Conservation (phyloP, 2,329 filamentous ascomycete species). For the Grosmannia serpens region DNA sequence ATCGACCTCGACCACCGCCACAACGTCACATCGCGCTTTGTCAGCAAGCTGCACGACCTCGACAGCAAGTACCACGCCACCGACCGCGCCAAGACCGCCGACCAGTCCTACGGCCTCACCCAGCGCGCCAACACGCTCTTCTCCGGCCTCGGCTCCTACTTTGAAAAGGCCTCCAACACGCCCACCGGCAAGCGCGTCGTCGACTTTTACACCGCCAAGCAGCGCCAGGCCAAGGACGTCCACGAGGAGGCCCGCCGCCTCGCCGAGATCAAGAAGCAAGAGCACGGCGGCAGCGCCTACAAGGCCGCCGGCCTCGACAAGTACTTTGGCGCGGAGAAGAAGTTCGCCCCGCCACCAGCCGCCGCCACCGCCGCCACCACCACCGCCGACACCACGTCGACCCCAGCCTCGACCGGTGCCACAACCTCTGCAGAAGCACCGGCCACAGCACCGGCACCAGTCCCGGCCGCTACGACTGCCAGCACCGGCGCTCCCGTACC, state of each 20-base stretch:
- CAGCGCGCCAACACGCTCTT: conserved; percentile 55
- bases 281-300: conserved; percentile 46
- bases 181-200: conserved; percentile 82
- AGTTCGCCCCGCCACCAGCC: neutral
- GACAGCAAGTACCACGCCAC: conserved; percentile 80
- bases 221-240: conserved; percentile 87
- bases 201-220: conserved; percentile 73
- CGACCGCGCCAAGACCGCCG: conserved; percentile 73
- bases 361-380: neutral
- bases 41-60: conserved; percentile 61
- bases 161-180: conserved; percentile 81
- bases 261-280: conserved; percentile 72
- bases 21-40: conserved; percentile 72
- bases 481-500: neutral
- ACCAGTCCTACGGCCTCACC: conserved; percentile 73
- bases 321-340: conserved; percentile 35
- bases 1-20: conserved; percentile 86
- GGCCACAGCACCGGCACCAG: neutral
- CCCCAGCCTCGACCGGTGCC: neutral
- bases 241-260: conserved; percentile 83
- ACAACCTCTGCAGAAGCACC: neutral
- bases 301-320: conserved; percentile 46
- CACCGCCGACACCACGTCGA: neutral
- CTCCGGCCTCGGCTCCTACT: conserved; percentile 70
- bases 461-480: neutral